Evolutionary conservation across 495 filamentous ascomycete genomes (phyloP), one percentile per base, ranked within the genome.

Genomic region (Hypoxylon rickii): DNA sequence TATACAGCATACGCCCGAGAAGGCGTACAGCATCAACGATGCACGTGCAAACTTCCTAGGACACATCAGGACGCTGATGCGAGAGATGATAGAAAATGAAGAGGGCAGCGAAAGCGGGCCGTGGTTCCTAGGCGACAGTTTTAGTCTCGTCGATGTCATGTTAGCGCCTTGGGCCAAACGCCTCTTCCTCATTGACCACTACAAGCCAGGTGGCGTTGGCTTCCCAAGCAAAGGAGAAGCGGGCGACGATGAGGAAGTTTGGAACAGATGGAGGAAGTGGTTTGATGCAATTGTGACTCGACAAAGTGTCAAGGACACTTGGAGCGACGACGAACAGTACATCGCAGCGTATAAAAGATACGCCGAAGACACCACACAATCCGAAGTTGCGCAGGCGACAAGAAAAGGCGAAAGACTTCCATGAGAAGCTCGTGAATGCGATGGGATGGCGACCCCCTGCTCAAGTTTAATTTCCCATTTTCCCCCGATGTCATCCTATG

Each of bases 311-410:
- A 70, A 70, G 55, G 73, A 81, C 63, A 90, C 84, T 0, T 83
- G 74, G 71, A 89, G 86, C 56, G 79, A 83, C 15, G 80, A 70
- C 34, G 79, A 84, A 42, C 69, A 82, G 63, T 88, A 86, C 61
- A 62, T 84, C 43, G 77, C 75, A 1, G 85, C 85, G 43, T 90
- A 89, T 66, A 76, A 82, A 67, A 70, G 83, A 46, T 90, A 90
- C 77, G 86, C 85, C 11, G 84, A 89, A 41, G 79, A 89, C 69
- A 82, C 75, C n/a, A 86, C 86, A 37, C 80, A 86, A 70, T 86
- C 83, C 43, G 82, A 89, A 68, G 69, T 88, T 46, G 86, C 80
- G 15, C 83, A 88, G 73, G 86, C 86, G 20, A 88, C 81, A 8
- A 75, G 85, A 63, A 71, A 76, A 57, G 86, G 86, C 6, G 77